These are phyloP conservation scores for Metschnikowia cubensis DNA, from an alignment of 805 yeast species.

Conservation along the genomic window DNA sequence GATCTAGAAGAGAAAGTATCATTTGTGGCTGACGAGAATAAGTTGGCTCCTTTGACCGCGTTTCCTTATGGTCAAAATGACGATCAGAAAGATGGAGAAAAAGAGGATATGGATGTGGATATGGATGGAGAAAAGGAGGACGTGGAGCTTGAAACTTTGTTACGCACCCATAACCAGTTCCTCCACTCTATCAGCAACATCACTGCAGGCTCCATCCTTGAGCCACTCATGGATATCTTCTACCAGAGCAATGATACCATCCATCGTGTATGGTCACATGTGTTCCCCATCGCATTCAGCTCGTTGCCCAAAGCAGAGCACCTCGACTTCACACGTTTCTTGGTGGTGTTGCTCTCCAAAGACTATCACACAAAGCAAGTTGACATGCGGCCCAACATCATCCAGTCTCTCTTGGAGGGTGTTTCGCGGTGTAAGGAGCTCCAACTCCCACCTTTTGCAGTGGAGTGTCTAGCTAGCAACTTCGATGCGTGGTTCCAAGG, in stretches of 20 bases:
- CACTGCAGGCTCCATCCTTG: constrained; percentile 58
- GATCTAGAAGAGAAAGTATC: constrained; percentile 46
- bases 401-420: constrained; percentile 80
- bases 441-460: constrained; percentile 89
- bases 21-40: constrained; percentile 46
- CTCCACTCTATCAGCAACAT: constrained; percentile 27
- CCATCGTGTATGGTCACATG: constrained; percentile 74
- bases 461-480: constrained; percentile 81
- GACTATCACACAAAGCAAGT: constrained; percentile 93
- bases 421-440: constrained; percentile 67
- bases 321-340: constrained; percentile 75
- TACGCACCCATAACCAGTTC: constrained; percentile 29
- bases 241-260: constrained; percentile 78
- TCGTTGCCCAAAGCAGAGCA: constrained; percentile 76
- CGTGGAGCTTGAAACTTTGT: constrained; percentile 19
- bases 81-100: background rate
- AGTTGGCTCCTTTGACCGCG: constrained; percentile 49
- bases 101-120: constrained; percentile 13
- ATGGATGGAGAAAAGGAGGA: constrained; percentile 26
- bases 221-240: constrained; percentile 74
- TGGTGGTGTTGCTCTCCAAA: constrained; percentile 76
- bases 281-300: constrained; percentile 77
- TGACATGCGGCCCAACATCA: constrained; percentile 80
- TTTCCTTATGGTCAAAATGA: constrained; percentile 23
- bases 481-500: constrained; percentile 92